Base-by-base conservation (phyloP, 768 basidiomycete genomes). In the Boletus rufocinnamomeus region DNA sequence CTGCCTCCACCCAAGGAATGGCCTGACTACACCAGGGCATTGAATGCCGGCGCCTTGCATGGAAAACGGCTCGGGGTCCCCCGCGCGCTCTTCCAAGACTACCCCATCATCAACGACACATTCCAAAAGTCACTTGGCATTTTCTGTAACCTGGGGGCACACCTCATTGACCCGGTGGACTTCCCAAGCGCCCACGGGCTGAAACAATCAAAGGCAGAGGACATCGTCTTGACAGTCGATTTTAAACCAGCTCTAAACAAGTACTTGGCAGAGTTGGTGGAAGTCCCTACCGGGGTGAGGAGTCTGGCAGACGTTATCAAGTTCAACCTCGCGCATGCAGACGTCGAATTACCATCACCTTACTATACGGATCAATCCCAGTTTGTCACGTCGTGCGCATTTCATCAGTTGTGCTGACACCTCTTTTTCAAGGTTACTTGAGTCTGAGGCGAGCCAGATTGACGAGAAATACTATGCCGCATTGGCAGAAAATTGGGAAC, bases 131-230 rank as follows among this genome's bases (percentile, higher is more conserved):
- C 78, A 4, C 59, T 82, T 25, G 73, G 72, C 40, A 66, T 70
- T 9, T 69, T 82, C 41, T 69, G 72, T 35, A 51, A 57, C 2
- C 69, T 80, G 9, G 82, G 80, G 13, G 80, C 80, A 17, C 72
- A 67, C 10, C 71, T 88, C 21, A 74, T 87, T 4, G 87, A 89
- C 64, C 85, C 85, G 0, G 84, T 84, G 1, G 83, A 87, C 61
- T 72, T 88, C 23, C 83, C 85, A 0, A 80, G 81, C 45, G 80
- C 79, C 1, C 72, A 78, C 0, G 83, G 82, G 52, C 73, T 85
- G 30, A 60, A 75, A 27, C 58, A 56, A 3, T 81, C 79, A 0
- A 77, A 77, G n/a, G 83, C 84, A 56, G 84, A 87, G 66, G 80
- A 76, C 3, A 68, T 80, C 21, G 84, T 87, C 2, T 63, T 85